Evolutionary conservation across 2,329 filamentous ascomycete species (phyloP), one percentile per base, ranked within the genome.

Genomic region (Aspergillus calidoustus): DNA sequence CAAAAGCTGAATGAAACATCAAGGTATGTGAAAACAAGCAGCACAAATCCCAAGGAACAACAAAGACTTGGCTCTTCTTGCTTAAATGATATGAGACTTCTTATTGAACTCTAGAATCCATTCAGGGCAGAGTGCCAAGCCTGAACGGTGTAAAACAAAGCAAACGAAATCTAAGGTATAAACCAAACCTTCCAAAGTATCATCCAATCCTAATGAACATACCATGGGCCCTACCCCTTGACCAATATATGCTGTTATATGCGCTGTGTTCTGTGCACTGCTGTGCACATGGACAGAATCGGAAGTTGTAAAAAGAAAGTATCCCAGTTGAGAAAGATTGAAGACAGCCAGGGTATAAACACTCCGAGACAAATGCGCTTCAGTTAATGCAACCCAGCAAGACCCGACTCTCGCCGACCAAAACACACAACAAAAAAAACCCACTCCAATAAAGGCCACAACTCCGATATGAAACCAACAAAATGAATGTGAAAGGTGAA

Each of bases 171-270:
- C 64, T 66, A 63, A 64, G 57, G 43, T 66, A 64, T 57, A 68
- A 15, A 58, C 51, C 61, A 54, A 61, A 57, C 53, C 46, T 56
- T 22, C 44, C 52, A 48, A 60, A 47, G 19, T 44, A 48, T 60
- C 38, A 56, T 59, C 51, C 54, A 60, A 52, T 57, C 60, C 60
- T 19, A 19, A 19, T 19, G 19, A 19, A 19, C 19, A 60, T 62
- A 65, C 53, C 57, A 64, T 41, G 48, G 60, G 61, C 41, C 62
- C 62, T 52, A 61, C 43, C 57, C 55, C 38, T 55, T 50, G 46
- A 63, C 57, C 57, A 61, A 63, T 55, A 59, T 63, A 66, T 69
- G 64, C 66, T 66, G 62, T 57, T 64, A 62, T 61, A 66, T 62
- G 60, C 61, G 64, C 62, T 59, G 59, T 50, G 65, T 66, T 64